Evolutionary conservation across 805 yeast species (phyloP).

Genomic region (Wickerhamiella bombiphila): DNA sequence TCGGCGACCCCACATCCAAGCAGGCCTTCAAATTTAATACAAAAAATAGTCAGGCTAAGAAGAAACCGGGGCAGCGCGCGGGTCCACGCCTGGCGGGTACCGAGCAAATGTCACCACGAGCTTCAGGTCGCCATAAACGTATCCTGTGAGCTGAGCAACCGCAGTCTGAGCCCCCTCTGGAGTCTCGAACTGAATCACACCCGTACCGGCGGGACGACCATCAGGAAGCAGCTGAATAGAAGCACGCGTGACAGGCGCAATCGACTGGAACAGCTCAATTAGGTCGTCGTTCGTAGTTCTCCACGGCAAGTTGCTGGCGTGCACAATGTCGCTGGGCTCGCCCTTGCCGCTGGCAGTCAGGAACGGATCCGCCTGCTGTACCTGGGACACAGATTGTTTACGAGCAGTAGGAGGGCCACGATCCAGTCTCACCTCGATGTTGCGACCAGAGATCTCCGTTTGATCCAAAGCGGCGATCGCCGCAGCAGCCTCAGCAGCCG

Average conservation of each 20-base stretch:
- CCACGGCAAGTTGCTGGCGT: conserved; percentile 58
- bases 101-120: conserved; percentile 55
- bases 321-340: conserved; percentile 44
- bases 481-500: conserved; percentile 48
- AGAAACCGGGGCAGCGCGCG: neutral
- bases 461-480: conserved; percentile 64
- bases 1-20: no score
- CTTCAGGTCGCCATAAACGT: conserved; percentile 72
- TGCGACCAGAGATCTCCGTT: conserved; percentile 58
- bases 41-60: neutral
- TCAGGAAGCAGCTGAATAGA: conserved; percentile 49
- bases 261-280: conserved; percentile 69
- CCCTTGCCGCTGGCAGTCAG: conserved; percentile 55
- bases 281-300: conserved; percentile 79
- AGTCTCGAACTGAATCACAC: conserved; percentile 65
- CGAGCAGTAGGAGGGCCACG: conserved; percentile 21
- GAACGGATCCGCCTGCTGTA: conserved; percentile 29
- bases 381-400: neutral
- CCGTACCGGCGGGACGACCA: conserved; percentile 67
- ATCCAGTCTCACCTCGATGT: conserved; percentile 69
- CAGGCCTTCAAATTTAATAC: no score
- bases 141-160: conserved; percentile 57
- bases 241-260: conserved; percentile 62
- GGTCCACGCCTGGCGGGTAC: conserved; percentile 13
- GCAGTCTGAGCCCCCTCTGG: conserved; percentile 60